Evolutionary conservation across 306 rosid species (phyloP), one percentile per base, ranked within the genome.

Genomic region (Dalbergia oliveri): DNA sequence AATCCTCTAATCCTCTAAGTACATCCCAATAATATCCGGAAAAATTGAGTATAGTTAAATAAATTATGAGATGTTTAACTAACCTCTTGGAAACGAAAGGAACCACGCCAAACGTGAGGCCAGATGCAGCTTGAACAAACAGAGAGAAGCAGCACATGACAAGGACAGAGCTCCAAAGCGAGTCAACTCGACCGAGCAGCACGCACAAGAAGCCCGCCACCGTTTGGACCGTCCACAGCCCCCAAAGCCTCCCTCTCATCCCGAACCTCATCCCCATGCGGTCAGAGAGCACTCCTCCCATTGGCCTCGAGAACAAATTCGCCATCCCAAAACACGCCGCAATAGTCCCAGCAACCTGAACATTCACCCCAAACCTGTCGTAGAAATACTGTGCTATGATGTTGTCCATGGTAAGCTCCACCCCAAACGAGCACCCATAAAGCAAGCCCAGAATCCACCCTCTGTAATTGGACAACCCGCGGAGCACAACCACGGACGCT

Each of bases 251-350:
- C 43, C 92, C 92, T 62, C 92, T 88, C 79, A 87, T 86, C 8
- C 92, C 94, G 37, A 83, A 88, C 54, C 78, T 73, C 80, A 43
- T 76, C 8, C 81, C 92, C 92, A 90, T 69, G 57, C 44, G 9
- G 33, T 90, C 91, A 1, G 94, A 88, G 13, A 87, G 6, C 44
- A 81, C n/a, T 43, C 91, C 91, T 21, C 94, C 92, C 34, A 75
- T 63, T 5, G 92, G 94, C 78, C 94, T 16, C 2, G 92, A 79
- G 63, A 90, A 81, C 3, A 84, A 47, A 72, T 88, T 90, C 9
- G 90, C 75, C 88, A 86, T 73, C 31, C 94, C 94, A 33, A 88
- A 90, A 80, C 92, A 64, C 4, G 92, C 89, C 6, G 92, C 94
- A 1, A 90, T 83, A 0, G 69, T 69, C 50, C 94, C 92, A 0